A percentile compares a stretch with the other conserved stretches of the same genome.
Conservation (phyloP, 2,329 filamentous ascomycete species). For the Apiospora koreana region DNA sequence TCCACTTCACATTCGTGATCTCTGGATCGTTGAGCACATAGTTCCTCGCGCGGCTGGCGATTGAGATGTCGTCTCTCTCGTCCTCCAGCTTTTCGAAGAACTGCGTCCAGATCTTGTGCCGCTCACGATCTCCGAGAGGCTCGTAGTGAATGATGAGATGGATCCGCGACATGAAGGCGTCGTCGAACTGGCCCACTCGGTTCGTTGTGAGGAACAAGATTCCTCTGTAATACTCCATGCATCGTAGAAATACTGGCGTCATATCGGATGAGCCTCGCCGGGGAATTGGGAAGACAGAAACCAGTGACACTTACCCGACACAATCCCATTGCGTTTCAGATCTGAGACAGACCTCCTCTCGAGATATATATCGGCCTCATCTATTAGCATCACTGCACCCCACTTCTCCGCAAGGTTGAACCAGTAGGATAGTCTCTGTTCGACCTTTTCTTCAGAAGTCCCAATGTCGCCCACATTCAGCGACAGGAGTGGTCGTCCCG, state of each 20-base stretch:
- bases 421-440: constrained; percentile 23
- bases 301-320: background rate
- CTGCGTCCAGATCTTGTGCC: background rate
- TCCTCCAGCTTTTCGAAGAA: background rate
- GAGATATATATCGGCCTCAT: constrained; percentile 33
- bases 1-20: background rate
- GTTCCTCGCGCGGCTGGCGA: background rate
- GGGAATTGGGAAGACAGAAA: no score
- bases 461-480: constrained; percentile 33
- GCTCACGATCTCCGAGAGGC: background rate
- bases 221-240: constrained; percentile 21
- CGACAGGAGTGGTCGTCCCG: constrained; percentile 33
- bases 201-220: constrained; percentile 26
- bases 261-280: no score
- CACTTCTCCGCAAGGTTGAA: constrained; percentile 43
- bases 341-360: constrained; percentile 30
- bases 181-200: constrained; percentile 22
- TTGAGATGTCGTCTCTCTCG: background rate
- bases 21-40: background rate
- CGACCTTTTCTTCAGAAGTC: constrained; percentile 23
- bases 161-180: constrained; percentile 26
- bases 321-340: background rate
- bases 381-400: constrained; percentile 36
- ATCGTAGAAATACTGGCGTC: background rate
- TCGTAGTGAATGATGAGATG: constrained; percentile 23